Evolutionary conservation across 2,329 filamentous ascomycete genomes (phyloP).

Genomic region (Claviceps quebecensis): DNA sequence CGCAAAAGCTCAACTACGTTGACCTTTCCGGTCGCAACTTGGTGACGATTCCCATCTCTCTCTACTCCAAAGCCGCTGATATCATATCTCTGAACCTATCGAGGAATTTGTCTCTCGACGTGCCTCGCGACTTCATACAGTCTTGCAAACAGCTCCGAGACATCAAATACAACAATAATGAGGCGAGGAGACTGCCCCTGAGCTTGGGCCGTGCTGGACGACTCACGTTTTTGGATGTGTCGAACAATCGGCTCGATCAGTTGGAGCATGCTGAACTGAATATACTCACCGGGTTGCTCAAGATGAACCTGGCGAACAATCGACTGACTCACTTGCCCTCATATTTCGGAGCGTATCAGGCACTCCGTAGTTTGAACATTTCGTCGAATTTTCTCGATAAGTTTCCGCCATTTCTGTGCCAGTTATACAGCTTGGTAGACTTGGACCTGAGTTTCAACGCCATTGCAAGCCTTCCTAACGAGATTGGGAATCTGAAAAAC

Average conservation of each 20-base stretch:
- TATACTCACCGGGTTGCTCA: constrained; percentile 61
- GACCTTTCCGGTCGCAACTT: constrained; percentile 83
- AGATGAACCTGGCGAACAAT: constrained; percentile 90
- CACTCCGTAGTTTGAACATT: constrained; percentile 72
- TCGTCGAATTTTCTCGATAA: constrained; percentile 83
- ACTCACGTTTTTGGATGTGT: constrained; percentile 82
- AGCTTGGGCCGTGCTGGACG: constrained; percentile 70
- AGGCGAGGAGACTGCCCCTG: constrained; percentile 70
- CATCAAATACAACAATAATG: constrained; percentile 92
- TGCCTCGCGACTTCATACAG: constrained; percentile 93
- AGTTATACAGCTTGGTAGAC: constrained; percentile 72
- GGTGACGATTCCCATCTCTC: constrained; percentile 83
- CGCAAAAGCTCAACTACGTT: constrained; percentile 86
- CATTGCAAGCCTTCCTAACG: constrained; percentile 61
- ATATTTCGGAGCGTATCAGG: constrained; percentile 70
- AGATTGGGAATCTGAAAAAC: constrained; percentile 63
- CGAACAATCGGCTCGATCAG: constrained; percentile 83
- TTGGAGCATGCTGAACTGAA: constrained; percentile 74
- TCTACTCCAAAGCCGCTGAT: constrained; percentile 82
- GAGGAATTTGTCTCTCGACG: constrained; percentile 77
- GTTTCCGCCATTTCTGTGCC: constrained; percentile 76
- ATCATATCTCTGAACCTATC: constrained; percentile 94
- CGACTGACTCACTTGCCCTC: constrained; percentile 63
- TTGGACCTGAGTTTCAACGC: constrained; percentile 95
- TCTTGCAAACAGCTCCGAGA: constrained; percentile 83